These are phyloP conservation scores for Sclerotinia subarctica DNA, from an alignment of 2,329 filamentous ascomycete genomes.

Conservation along the genomic window DNA sequence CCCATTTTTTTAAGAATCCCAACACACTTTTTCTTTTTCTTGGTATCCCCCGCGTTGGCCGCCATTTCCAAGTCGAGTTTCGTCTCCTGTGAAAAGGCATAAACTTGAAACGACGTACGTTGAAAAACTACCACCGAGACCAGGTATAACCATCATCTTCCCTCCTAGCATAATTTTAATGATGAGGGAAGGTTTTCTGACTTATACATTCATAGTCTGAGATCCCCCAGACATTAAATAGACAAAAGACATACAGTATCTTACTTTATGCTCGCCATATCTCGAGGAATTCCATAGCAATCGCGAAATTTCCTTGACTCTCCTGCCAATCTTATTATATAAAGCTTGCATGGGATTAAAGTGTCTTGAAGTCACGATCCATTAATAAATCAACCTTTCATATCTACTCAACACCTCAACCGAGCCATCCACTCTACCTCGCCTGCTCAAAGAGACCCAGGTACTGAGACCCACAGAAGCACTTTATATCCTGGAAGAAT, in stretches of 20 bases:
- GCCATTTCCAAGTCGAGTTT: constrained; percentile 15
- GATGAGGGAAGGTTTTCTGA: constrained; percentile 12
- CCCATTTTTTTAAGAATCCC: constrained; percentile 9
- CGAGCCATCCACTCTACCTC: neutral
- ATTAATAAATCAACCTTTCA: constrained; percentile 10
- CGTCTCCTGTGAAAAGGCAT: constrained; percentile 15
- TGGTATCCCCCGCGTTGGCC: constrained; percentile 14
- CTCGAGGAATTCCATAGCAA: neutral
- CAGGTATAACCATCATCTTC: constrained; percentile 12
- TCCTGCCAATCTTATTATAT: constrained; percentile 22
- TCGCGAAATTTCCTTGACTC: constrained; percentile 17
- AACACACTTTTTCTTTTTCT: neutral
- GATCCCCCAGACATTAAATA: neutral
- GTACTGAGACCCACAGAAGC: constrained; percentile 10
- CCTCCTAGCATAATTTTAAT: constrained; percentile 19
- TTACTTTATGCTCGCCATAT: neutral
- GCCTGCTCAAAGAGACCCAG: constrained; percentile 1
- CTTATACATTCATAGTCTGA: constrained; percentile 2
- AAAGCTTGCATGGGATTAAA: constrained; percentile 17
- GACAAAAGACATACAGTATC: neutral
- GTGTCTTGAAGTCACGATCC: constrained; percentile 10
- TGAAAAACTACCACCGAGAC: constrained; percentile 1
- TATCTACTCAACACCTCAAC: constrained; percentile 8
- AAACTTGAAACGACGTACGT: constrained; percentile 21
- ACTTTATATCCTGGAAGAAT: constrained; percentile 20